phyloP scores from a whole-genome alignment of 2,329 filamentous ascomycete species.

The Hawksworthiomyces lignivorus region DNA sequence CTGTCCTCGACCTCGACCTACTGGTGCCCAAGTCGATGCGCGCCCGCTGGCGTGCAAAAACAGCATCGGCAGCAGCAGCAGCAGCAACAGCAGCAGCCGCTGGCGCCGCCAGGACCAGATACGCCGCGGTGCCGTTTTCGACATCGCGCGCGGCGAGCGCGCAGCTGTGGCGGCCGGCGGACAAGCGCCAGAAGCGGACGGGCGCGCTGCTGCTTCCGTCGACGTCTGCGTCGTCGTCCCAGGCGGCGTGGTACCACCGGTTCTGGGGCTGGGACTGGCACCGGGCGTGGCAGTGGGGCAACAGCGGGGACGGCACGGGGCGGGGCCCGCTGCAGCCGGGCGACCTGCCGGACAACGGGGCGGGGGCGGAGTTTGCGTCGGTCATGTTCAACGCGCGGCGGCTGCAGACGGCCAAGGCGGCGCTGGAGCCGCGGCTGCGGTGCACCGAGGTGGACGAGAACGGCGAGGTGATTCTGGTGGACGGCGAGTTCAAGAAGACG shows the following conservation, averaged over 20 bases:
- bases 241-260: constrained; percentile 4
- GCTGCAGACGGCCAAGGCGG: constrained; percentile 64
- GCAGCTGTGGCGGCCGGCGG: constrained; percentile 2
- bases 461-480: constrained; percentile 85
- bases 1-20: constrained; percentile 16
- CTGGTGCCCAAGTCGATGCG: constrained; percentile 20
- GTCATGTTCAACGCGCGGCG: constrained; percentile 45
- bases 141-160: constrained; percentile 4
- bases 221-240: background rate
- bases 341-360: constrained; percentile 46
- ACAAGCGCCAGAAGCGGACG: background rate
- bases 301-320: background rate
- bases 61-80: background rate
- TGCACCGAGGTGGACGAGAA: constrained; percentile 94
- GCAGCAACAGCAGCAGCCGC: background rate
- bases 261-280: background rate
- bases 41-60: constrained; percentile 2
- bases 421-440: constrained; percentile 75
- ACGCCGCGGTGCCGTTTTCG: constrained; percentile 5
- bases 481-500: constrained; percentile 95
- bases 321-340: constrained; percentile 38
- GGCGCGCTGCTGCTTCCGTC: background rate
- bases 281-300: background rate
- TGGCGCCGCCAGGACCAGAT: background rate
- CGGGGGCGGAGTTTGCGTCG: constrained; percentile 15